These are phyloP conservation scores for Dactylellina drechsleri DNA, from an alignment of 2,329 filamentous ascomycete species.

Conservation along the genomic window DNA sequence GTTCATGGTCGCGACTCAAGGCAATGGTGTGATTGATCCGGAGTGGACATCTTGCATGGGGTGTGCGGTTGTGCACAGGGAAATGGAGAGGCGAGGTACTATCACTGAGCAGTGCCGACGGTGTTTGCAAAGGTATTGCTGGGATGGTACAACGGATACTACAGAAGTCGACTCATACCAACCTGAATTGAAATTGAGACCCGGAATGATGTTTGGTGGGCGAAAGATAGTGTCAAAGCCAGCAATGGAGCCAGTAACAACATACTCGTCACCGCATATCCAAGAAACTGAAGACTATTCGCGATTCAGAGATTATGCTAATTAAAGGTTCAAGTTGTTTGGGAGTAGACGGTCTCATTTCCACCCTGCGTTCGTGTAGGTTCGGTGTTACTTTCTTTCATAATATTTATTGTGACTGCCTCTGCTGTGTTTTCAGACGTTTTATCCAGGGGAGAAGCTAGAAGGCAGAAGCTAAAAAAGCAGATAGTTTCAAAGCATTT, in stretches of 20 bases:
- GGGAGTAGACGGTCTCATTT: no score
- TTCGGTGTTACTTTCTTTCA: no score
- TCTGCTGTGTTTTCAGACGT: no score
- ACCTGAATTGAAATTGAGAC: constrained; percentile 37
- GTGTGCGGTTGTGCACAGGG: constrained; percentile 84
- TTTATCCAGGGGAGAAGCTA: no score
- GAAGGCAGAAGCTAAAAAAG: no score
- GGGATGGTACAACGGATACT: constrained; percentile 74
- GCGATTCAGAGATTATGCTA: constrained; percentile 29
- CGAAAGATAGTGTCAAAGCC: neutral
- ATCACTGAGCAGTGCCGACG: constrained; percentile 74
- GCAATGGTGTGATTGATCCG: constrained; percentile 77
- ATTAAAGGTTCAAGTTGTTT: neutral
- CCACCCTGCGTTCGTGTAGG: no score
- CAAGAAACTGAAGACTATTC: constrained; percentile 34
- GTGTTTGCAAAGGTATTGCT: constrained; percentile 91
- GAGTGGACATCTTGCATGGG: constrained; percentile 86
- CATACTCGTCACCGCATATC: constrained; percentile 19
- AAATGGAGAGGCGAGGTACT: constrained; percentile 73
- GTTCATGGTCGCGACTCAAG: constrained; percentile 82
- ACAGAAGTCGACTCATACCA: constrained; percentile 21
- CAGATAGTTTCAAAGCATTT: no score
- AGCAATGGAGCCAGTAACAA: neutral
- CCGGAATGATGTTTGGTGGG: constrained; percentile 1
- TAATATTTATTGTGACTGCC: no score